phyloP scores from a whole-genome alignment of 129 eudicot genomes.

The Arctium minus region DNA sequence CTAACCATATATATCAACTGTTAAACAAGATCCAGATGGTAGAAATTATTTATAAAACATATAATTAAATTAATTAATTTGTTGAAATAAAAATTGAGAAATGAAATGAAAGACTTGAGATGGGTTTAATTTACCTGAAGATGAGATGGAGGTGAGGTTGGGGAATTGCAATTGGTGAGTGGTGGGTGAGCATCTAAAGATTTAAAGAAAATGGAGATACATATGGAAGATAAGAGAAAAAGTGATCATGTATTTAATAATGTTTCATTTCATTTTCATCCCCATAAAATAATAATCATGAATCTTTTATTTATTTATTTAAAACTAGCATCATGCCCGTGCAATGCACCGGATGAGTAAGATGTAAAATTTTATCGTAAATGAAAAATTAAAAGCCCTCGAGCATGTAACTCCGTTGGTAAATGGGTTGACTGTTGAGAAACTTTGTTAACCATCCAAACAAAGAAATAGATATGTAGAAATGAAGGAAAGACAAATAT shows the following conservation, averaged over 20 bases:
- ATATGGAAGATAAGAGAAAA: constrained; percentile 19
- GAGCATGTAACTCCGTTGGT: no score
- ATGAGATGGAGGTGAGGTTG: background rate
- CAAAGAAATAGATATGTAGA: no score
- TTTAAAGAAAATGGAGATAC: constrained; percentile 15
- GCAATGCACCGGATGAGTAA: no score
- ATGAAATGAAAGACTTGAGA: background rate
- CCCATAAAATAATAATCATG: background rate
- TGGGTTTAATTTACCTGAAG: constrained; percentile 13
- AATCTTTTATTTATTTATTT: background rate
- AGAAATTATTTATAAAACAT: no score
- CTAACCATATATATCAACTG: background rate
- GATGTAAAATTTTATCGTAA: no score
- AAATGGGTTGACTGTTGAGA: no score
- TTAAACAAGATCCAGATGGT: background rate
- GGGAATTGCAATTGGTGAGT: background rate
- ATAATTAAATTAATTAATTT: no score
- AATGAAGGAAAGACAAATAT: no score
- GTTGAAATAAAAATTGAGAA: background rate
- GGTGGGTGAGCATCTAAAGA: background rate
- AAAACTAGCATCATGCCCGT: no score
- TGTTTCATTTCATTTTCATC: constrained; percentile 13
- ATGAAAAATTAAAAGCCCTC: no score
- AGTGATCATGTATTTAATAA: constrained; percentile 12
- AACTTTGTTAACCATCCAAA: no score